Evolutionary conservation across 2,329 filamentous ascomycete genomes (phyloP), one percentile per base, ranked within the genome.

Genomic region (Fusarium anthophilum): DNA sequence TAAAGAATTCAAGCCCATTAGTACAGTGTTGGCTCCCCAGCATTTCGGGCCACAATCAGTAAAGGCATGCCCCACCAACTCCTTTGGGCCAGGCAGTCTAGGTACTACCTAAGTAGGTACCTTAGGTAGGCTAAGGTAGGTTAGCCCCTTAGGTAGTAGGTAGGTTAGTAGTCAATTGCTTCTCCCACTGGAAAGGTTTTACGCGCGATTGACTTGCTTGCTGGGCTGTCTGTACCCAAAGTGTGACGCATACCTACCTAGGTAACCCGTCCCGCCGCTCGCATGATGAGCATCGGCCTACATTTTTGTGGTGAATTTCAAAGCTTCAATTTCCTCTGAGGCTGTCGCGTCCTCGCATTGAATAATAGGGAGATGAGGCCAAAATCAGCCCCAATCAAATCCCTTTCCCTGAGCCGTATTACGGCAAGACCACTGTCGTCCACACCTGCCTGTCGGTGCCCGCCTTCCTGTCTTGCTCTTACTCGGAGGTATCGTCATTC

Each of bases 291-390:
- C 26, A 59, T 32, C 32, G 32, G 32, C 43, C 24, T 39, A 15
- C 24, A 51, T 59, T 67, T 72, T 51, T 45, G 26, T 55, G 28
- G 76, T 76, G 72, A 70, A 72, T 72, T 76, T 63, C 17, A 38
- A 58, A 70, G 51, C 38, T 60, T 59, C 30, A 66, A 64, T 70
- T 38, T 64, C 48, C 43, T 71, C 45, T 30, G 58, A 73, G 70
- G 68, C 56, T 68, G 60, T 77, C 69, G 57, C 70, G 61, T 72
- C 63, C 58, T 71, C 56, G 57, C 67, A 72, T 65, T 65, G 72
- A 72, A 58, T 57, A 37, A 56, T 69, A 70, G 62, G 75, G 70
- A 73, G 53, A 79, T 79, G 77, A 79, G 74, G 69, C 64, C 68
- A 73, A 74, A 66, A 63, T 38, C 61, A 74, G 61, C 69, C 54